Evolutionary conservation across 2,329 filamentous ascomycete species (phyloP).

Genomic region (Pseudogymnoascus sp.): DNA sequence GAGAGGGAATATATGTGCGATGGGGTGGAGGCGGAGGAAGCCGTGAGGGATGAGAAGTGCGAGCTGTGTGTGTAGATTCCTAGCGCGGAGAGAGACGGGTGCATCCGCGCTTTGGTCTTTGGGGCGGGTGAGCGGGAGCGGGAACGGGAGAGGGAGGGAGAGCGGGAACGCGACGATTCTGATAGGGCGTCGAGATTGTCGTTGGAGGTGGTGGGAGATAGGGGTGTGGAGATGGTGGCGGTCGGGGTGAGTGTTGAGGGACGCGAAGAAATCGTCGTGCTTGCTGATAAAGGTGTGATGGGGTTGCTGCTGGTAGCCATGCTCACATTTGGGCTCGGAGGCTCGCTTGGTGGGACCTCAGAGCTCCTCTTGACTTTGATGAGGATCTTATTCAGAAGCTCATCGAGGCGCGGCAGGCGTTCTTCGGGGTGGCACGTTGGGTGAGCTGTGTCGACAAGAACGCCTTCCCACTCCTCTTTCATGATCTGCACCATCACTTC

Average conservation of each 20-base stretch:
- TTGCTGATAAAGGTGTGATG: not conserved
- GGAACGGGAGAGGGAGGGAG: conserved; percentile 20
- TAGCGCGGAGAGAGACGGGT: conserved; percentile 61
- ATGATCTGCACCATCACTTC: conserved; percentile 91
- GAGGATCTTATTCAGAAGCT: conserved; percentile 71
- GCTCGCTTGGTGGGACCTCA: conserved; percentile 35
- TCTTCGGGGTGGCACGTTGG: conserved; percentile 38
- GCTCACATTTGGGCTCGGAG: conserved; percentile 24
- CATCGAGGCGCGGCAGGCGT: conserved; percentile 59
- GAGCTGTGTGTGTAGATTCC: conserved; percentile 84
- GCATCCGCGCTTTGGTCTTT: conserved; percentile 46
- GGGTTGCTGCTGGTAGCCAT: not conserved
- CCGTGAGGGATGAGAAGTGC: conserved; percentile 50
- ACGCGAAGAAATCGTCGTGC: conserved; percentile 6
- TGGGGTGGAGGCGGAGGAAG: conserved; percentile 39
- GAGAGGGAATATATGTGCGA: conserved; percentile 62
- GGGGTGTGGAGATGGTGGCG: conserved; percentile 14
- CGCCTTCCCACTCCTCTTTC: conserved; percentile 72
- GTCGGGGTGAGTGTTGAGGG: conserved; percentile 9
- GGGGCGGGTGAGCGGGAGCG: conserved; percentile 21
- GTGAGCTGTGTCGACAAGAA: conserved; percentile 56
- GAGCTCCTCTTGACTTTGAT: conserved; percentile 63
- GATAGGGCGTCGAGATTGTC: conserved; percentile 18
- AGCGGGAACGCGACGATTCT: conserved; percentile 20
- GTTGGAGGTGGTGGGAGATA: conserved; percentile 12